Percentiles rank a stretch among this genome's conserved stretches.
Evolutionary conservation across 129 eudicot genomes (phyloP).

Genomic region (Sambucus nigra): DNA sequence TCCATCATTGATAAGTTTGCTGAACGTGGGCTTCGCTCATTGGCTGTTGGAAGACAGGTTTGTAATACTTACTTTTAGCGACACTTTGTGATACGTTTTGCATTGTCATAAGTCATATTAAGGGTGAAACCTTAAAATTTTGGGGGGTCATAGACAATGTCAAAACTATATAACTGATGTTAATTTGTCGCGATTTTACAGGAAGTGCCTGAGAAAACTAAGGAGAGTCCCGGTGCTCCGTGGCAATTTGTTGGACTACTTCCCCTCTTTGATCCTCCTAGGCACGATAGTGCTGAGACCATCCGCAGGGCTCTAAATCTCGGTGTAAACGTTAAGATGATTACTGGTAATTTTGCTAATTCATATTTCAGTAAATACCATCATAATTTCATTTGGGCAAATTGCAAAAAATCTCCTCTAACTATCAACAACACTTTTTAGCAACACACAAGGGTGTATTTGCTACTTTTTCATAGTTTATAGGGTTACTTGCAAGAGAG

Average conservation of each 20-base stretch:
- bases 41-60: conserved; percentile 88
- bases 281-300: conserved; percentile 95
- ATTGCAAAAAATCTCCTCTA: no score
- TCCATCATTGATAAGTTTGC: conserved; percentile 74
- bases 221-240: conserved; percentile 71
- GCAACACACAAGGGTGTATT: no score
- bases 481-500: no score
- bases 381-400: no score
- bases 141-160: no score
- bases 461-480: no score
- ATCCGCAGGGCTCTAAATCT: conserved; percentile 85
- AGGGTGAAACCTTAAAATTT: no score
- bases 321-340: conserved; percentile 89
- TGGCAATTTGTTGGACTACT: conserved; percentile 85
- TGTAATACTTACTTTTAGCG: conserved; percentile 1
- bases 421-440: no score
- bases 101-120: no score
- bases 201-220: conserved; percentile 79
- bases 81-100: no score
- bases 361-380: conserved; percentile 1
- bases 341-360: conserved; percentile 42
- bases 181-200: conserved; percentile 6
- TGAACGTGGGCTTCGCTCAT: conserved; percentile 68
- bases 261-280: conserved; percentile 85
- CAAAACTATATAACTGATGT: no score